phyloP scores from a whole-genome alignment of 352 stramenopile species.

The Elongisporangium undulatum region DNA sequence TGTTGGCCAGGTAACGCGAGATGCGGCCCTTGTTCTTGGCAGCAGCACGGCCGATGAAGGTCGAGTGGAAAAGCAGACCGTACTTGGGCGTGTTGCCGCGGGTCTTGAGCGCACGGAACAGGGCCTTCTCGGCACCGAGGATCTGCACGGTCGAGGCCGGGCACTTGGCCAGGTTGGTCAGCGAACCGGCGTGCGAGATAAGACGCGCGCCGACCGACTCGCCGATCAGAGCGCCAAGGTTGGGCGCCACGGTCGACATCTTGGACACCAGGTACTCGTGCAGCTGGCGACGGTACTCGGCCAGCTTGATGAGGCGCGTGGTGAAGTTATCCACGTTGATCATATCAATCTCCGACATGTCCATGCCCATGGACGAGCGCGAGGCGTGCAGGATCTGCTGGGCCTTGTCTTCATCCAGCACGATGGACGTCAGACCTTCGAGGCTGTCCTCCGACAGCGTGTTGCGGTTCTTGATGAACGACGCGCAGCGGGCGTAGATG shows the following conservation, averaged over 20 bases:
- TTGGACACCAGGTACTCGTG: conserved; percentile 95
- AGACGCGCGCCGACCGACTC: conserved; percentile 98
- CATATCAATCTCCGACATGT: conserved; percentile 99
- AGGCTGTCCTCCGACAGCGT: conserved; percentile 78
- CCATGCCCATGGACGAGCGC: conserved; percentile 98
- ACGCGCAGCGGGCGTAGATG: conserved; percentile 96
- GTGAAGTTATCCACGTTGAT: conserved; percentile 99
- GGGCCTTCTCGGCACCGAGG: conserved; percentile 99
- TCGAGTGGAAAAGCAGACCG: conserved; percentile 99
- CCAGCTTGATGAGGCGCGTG: conserved; percentile 97
- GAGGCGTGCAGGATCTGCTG: conserved; percentile 94
- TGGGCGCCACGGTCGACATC: conserved; percentile 98
- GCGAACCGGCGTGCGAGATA: conserved; percentile 99
- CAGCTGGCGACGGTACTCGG: conserved; percentile 96
- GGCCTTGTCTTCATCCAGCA: conserved; percentile 96
- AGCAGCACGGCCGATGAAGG: conserved; percentile 98
- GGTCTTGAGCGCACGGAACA: conserved; percentile 99
- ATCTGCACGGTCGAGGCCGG: conserved; percentile 99
- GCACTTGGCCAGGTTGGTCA: conserved; percentile 99
- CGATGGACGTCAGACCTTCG: conserved; percentile 88
- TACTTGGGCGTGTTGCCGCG: conserved; percentile 99
- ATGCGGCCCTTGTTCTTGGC: conserved; percentile 99
- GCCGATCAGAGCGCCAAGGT: conserved; percentile 98
- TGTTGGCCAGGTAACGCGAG: conserved; percentile 99
- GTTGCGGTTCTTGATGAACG: conserved; percentile 95